Conservation (phyloP, 257 asterid genomes). For the Pogostemon cablin region DNA sequence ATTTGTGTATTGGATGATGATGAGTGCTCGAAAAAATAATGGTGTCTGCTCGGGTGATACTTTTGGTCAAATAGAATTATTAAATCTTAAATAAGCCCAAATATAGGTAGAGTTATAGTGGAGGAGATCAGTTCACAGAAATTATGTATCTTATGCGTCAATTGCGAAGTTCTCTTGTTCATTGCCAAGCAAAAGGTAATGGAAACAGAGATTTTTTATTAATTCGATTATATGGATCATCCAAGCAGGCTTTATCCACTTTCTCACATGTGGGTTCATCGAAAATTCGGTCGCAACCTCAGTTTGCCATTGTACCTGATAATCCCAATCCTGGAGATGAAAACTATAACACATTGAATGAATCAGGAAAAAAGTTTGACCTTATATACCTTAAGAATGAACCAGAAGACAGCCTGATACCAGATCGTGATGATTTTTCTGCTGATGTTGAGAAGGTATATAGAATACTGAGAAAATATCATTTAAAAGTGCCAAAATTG, state of each 20-base stretch:
- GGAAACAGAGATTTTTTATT: constrained; percentile 5
- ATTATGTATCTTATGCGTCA: constrained; percentile 16
- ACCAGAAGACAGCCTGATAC: constrained; percentile 37
- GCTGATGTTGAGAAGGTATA: constrained; percentile 82
- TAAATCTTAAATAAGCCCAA: too few relatives aligned
- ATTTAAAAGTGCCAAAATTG: constrained; percentile 77
- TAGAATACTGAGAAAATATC: constrained; percentile 65
- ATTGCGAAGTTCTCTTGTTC: constrained; percentile 29
- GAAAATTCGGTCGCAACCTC: constrained; percentile 29
- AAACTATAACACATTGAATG: constrained; percentile 7
- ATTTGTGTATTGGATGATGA: too few relatives aligned
- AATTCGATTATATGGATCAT: constrained; percentile 36
- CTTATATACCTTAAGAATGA: constrained; percentile 54
- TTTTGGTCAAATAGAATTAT: too few relatives aligned
- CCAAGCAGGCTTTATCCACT: constrained; percentile 41
- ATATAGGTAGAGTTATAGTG: too few relatives aligned
- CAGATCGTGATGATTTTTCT: constrained; percentile 62
- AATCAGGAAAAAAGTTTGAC: constrained; percentile 43
- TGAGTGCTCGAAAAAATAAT: too few relatives aligned
- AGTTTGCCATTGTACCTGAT: constrained; percentile 20
- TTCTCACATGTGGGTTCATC: constrained; percentile 42
- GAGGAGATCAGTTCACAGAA: too few relatives aligned
- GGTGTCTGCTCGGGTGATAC: too few relatives aligned
- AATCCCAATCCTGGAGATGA: constrained; percentile 28
- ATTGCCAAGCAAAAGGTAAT: constrained; percentile 20